Evolutionary conservation across 306 rosid species (phyloP).

Genomic region (Boehmeria nivea): DNA sequence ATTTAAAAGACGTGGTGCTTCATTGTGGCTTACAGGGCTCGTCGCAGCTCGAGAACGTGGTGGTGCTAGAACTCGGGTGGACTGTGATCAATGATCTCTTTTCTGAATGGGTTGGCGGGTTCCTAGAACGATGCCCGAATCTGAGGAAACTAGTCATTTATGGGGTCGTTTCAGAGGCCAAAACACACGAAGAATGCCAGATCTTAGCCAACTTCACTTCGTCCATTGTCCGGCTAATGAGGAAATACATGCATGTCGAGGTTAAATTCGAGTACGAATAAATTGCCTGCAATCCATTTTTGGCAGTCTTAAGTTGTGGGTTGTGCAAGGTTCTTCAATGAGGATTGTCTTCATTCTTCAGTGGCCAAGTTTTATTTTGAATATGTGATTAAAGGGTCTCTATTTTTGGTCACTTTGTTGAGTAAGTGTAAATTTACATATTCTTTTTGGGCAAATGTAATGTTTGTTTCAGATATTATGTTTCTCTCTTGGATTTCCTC

Average conservation of each 20-base stretch:
- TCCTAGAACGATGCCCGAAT: conserved; percentile 65
- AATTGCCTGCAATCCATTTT: neutral
- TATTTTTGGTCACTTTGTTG: neutral
- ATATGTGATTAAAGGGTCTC: neutral
- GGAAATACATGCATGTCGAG: conserved; percentile 49
- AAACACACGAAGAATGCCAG: conserved; percentile 54
- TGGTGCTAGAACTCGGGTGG: conserved; percentile 82
- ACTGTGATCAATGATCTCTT: conserved; percentile 58
- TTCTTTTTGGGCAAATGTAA: conserved; percentile 16
- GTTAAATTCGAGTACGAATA: conserved; percentile 58
- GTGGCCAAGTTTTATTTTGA: neutral
- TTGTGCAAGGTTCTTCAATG: neutral
- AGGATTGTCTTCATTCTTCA: no score
- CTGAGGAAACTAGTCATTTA: conserved; percentile 53
- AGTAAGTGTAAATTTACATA: conserved; percentile 26
- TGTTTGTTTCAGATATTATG: conserved; percentile 19
- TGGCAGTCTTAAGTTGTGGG: neutral
- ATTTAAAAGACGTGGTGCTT: conserved; percentile 50
- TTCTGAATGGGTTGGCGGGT: conserved; percentile 69
- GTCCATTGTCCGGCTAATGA: conserved; percentile 54
- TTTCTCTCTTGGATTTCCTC: no score
- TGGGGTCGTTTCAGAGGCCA: conserved; percentile 63
- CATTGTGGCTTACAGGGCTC: conserved; percentile 61
- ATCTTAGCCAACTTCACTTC: conserved; percentile 54
- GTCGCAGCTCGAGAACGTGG: conserved; percentile 53